Evolutionary conservation across 2,329 filamentous ascomycete genomes (phyloP).

Genomic region (Colletotrichum eremochloae): DNA sequence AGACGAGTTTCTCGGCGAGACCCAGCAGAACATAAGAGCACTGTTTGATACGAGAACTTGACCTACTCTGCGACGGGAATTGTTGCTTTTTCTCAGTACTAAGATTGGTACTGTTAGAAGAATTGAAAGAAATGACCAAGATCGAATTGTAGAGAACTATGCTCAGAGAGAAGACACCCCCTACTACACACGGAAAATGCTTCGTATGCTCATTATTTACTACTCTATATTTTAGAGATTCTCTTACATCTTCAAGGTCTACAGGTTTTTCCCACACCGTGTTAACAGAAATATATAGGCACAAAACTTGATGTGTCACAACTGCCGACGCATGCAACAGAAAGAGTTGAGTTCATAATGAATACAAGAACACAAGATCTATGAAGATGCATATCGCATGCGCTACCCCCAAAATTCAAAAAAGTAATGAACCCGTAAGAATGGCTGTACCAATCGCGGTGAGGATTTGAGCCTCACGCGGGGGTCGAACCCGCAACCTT

Average conservation of each 20-base stretch:
- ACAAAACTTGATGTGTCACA: neutral
- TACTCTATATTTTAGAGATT: neutral
- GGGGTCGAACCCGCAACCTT: slow-evolving; percentile 46
- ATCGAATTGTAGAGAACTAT: neutral
- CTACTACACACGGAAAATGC: neutral
- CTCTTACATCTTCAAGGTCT: fast-evolving
- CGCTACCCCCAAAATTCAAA: neutral
- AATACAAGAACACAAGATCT: neutral
- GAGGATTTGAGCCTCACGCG: slow-evolving; percentile 43
- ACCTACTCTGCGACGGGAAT: neutral
- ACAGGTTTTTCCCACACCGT: too few species aligned
- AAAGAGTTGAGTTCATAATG: neutral
- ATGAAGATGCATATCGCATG: fast-evolving
- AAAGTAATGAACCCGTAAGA: neutral
- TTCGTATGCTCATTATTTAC: neutral
- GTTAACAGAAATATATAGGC: too few species aligned
- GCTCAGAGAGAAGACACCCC: neutral
- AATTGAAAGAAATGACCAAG: neutral
- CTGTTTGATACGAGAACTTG: neutral
- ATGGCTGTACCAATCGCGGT: slow-evolving; percentile 21
- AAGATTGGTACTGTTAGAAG: too few species aligned
- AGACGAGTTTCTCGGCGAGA: neutral
- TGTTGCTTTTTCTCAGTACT: neutral
- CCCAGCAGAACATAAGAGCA: neutral
- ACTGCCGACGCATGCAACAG: neutral